Conservation (phyloP, 345 rosid genomes). For the Brassica cretica region DNA sequence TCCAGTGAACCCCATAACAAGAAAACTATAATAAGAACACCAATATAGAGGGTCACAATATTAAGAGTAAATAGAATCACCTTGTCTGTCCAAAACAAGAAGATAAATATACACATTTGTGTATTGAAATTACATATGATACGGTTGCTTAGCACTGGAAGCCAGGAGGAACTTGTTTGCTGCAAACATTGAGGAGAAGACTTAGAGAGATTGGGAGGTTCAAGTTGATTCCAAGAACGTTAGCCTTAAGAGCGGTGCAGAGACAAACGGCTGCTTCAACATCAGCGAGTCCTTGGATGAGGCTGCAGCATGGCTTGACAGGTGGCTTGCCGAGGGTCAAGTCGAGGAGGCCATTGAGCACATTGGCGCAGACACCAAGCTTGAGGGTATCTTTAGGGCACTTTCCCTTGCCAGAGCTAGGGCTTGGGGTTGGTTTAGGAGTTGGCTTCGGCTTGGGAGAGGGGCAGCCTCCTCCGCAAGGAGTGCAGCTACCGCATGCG, state of each 20-base stretch:
- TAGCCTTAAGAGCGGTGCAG: constrained; percentile 57
- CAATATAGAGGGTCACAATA: constrained; percentile 19
- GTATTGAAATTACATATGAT: constrained; percentile 24
- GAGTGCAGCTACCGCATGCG: constrained; percentile 40
- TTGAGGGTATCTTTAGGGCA: constrained; percentile 60
- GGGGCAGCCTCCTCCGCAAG: constrained; percentile 54
- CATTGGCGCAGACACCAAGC: constrained; percentile 51
- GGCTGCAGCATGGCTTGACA: constrained; percentile 51
- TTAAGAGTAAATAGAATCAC: constrained; percentile 24
- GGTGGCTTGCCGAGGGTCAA: constrained; percentile 53
- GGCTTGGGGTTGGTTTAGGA: constrained; percentile 42
- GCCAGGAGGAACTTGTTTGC: constrained; percentile 45
- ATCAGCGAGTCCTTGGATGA: constrained; percentile 51
- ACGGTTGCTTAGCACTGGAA: constrained; percentile 43
- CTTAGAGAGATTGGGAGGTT: constrained; percentile 52
- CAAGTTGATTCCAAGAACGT: constrained; percentile 53
- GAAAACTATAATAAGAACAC: constrained; percentile 3
- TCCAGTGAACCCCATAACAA: constrained; percentile 19
- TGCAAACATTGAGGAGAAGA: constrained; percentile 55
- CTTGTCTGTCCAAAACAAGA: constrained; percentile 31
- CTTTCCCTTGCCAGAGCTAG: constrained; percentile 27
- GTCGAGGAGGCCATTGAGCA: constrained; percentile 54
- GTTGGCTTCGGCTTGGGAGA: constrained; percentile 48
- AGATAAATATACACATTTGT: constrained; percentile 31
- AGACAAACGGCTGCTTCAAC: constrained; percentile 61